phyloP scores from a whole-genome alignment of 352 stramenopile species.

The Pythium phragmitis region DNA sequence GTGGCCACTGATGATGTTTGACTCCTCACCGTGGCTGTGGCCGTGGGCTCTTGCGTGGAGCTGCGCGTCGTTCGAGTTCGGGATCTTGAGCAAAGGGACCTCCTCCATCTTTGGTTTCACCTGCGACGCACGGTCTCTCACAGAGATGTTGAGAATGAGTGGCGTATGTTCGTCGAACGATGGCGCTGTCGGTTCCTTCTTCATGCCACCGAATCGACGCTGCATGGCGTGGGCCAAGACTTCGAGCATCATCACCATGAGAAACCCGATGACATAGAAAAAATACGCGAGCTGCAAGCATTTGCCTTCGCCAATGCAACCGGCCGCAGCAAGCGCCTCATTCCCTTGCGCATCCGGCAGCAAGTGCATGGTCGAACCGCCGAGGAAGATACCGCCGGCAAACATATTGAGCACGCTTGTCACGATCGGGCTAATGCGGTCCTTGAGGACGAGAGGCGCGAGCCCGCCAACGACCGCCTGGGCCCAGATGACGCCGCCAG shows the following conservation, averaged over 20 bases:
- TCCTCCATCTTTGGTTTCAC: slow-evolving; percentile 5
- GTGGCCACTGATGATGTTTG: not conserved
- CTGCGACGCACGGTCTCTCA: slow-evolving; percentile 3
- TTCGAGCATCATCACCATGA: slow-evolving; percentile 74
- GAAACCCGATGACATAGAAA: slow-evolving; percentile 76
- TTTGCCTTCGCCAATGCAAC: slow-evolving; percentile 42
- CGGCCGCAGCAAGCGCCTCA: slow-evolving; percentile 42
- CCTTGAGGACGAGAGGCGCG: slow-evolving; percentile 47
- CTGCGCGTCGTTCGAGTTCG: not conserved
- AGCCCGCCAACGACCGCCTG: slow-evolving; percentile 56
- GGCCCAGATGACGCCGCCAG: slow-evolving; percentile 55
- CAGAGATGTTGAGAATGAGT: slow-evolving; percentile 26
- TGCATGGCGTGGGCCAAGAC: slow-evolving; percentile 66
- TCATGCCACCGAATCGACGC: slow-evolving; percentile 28
- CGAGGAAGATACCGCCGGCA: slow-evolving; percentile 77
- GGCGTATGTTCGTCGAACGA: slow-evolving; percentile 27
- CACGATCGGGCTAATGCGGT: slow-evolving; percentile 31
- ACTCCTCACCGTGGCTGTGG: slow-evolving; percentile 7
- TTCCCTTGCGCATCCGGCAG: slow-evolving; percentile 77
- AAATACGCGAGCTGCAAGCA: slow-evolving; percentile 83
- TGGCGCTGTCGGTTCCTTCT: not conserved
- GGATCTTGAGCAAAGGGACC: not conserved
- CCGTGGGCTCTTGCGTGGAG: slow-evolving; percentile 1
- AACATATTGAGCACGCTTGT: slow-evolving; percentile 82
- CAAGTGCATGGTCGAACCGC: slow-evolving; percentile 75